Base-by-base conservation (phyloP, 106 monocot species). In the Triglochin maritima region DNA sequence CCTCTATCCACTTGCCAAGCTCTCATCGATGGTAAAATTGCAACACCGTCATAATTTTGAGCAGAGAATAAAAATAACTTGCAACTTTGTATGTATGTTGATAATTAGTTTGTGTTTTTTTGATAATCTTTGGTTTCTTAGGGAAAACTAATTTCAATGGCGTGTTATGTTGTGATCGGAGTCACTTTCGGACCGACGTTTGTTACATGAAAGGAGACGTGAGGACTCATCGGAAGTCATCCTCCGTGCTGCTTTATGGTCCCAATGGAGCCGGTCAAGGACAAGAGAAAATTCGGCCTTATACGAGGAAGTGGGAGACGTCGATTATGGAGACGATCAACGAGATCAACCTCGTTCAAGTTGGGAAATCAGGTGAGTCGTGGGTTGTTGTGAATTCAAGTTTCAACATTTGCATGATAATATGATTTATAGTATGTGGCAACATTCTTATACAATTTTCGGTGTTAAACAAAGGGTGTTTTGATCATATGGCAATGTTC, bases 181-280 rank as follows among this genome's bases (percentile, higher is more conserved):
- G 73, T 67, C 73, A 75, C 10, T 67, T 67, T 70, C 72, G 89
- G 48, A 81, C 78, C 43, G 85, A 89, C 78, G 59, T 89, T 41
- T 89, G 89, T 76, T 82, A 76, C 78, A 56, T 76, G 74, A 58
- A 61, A 9, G 85, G 85, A 17, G 73, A 79, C 72, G 51, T 79
- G 47, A 58, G 79, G 4, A 85, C 79, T 2, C 43, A 70, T 3
- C 47, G 73, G 3, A 46, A 52, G n/a, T 67, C 76, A 15, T 57
- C 62, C 44, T 72, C 81, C 46, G 57, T 81, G 49, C 53, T 68
- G n/a, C 59, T 80, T 43, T 63, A 63, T 66, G 57, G 42, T 45
- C 60, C 65, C n/a, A 44, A 9, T 11, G 16, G 48, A 15, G 50
- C 15, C 50, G 2, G 44, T 49, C 47, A 9, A 13, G 50, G 9